Conservation (phyloP, 495 filamentous ascomycete species). For the Penicillium cosmopolitanum region DNA sequence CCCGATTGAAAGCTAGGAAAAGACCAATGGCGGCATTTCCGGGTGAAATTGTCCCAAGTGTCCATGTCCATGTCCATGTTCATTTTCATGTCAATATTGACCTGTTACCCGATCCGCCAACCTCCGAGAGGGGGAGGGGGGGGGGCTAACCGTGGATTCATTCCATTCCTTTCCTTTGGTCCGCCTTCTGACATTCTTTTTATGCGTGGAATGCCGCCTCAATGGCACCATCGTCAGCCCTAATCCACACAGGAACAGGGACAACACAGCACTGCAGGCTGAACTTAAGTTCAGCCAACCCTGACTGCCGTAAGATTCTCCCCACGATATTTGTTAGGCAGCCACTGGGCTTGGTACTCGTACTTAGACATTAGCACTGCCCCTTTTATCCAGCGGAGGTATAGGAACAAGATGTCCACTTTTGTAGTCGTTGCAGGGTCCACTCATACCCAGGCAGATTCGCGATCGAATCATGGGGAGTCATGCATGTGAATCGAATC, state of each 20-base stretch:
- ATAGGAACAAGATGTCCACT: constrained; percentile 1
- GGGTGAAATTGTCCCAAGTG: constrained; percentile 4
- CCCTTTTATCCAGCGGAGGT: background rate
- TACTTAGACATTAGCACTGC: background rate
- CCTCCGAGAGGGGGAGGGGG: constrained; percentile 7
- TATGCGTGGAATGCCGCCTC: constrained; percentile 15
- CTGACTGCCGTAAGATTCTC: background rate
- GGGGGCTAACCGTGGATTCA: constrained; percentile 7
- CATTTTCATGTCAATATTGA: constrained; percentile 13
- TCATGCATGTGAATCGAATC: constrained; percentile 15
- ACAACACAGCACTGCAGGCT: background rate
- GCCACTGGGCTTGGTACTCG: background rate
- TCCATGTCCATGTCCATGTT: background rate
- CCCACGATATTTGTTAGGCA: constrained; percentile 5
- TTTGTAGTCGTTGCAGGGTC: background rate
- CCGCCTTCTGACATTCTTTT: constrained; percentile 5
- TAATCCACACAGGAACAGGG: background rate
- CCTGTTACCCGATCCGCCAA: constrained; percentile 26
- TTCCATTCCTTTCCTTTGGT: constrained; percentile 10
- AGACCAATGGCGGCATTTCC: constrained; percentile 27
- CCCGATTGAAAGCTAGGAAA: constrained; percentile 22
- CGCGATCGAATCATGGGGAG: constrained; percentile 12
- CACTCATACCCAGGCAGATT: constrained; percentile 9
- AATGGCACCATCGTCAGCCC: constrained; percentile 17
- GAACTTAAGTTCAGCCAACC: background rate